Conservation (phyloP, 352 stramenopile genomes). For the Globisporangium splendens region DNA sequence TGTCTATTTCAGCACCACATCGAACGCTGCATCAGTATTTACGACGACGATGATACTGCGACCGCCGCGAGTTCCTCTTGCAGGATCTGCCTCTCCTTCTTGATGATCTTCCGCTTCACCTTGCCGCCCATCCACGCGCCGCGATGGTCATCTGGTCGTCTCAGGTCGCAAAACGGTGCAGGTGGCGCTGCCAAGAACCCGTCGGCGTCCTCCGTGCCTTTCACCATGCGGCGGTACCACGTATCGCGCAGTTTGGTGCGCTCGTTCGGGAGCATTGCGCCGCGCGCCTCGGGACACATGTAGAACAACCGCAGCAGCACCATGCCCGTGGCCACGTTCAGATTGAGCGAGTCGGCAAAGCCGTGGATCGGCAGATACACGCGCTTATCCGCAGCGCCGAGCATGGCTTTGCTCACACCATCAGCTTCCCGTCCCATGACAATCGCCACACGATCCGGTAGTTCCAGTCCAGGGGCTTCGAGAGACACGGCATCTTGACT, state of each 20-base stretch:
- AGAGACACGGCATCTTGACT: slow-evolving; percentile 46
- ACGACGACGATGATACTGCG: no score
- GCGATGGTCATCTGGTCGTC: slow-evolving; percentile 29
- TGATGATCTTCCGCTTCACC: slow-evolving; percentile 18
- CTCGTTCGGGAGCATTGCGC: slow-evolving; percentile 23
- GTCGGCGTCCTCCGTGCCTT: slow-evolving; percentile 19
- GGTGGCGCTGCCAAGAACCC: slow-evolving; percentile 18
- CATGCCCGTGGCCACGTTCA: slow-evolving; percentile 83
- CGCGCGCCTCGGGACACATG: slow-evolving; percentile 27
- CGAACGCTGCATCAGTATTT: background rate
- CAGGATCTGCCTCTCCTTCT: slow-evolving; percentile 20
- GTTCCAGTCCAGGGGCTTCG: slow-evolving; percentile 14
- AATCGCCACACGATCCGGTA: slow-evolving; percentile 81
- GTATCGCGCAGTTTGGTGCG: slow-evolving; percentile 22
- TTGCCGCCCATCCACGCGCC: slow-evolving; percentile 34
- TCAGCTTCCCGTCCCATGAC: slow-evolving; percentile 87
- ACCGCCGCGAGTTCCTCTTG: background rate
- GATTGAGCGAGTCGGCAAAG: slow-evolving; percentile 86
- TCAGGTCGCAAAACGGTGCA: slow-evolving; percentile 22
- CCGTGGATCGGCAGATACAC: slow-evolving; percentile 85
- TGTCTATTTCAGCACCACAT: no score
- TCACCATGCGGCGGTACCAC: slow-evolving; percentile 34
- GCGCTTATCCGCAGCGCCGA: slow-evolving; percentile 57
- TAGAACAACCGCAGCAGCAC: slow-evolving; percentile 65
- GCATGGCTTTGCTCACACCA: slow-evolving; percentile 69